These are phyloP conservation scores for Graphiopsis chlorocephala DNA, from an alignment of 2,329 filamentous ascomycete species.

Conservation along the genomic window DNA sequence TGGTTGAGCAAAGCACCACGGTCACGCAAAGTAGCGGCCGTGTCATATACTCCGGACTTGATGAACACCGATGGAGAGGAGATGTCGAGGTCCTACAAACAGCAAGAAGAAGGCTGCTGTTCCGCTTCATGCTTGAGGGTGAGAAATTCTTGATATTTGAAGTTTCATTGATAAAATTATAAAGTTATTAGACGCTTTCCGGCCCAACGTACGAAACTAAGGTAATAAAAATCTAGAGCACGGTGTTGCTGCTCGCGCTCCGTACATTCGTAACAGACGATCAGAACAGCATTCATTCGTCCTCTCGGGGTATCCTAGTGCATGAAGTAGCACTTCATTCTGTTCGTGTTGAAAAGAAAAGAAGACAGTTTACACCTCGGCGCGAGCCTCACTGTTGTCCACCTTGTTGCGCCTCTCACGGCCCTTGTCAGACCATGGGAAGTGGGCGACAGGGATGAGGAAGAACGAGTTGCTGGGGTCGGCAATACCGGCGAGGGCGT, in stretches of 20 bases:
- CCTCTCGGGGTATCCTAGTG: neutral
- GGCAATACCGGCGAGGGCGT: constrained; percentile 55
- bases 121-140: neutral
- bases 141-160: neutral
- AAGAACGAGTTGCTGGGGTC: constrained; percentile 71
- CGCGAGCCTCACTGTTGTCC: constrained; percentile 42
- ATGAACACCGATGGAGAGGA: neutral
- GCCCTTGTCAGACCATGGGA: constrained; percentile 86
- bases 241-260: neutral
- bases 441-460: constrained; percentile 86
- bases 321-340: neutral
- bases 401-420: constrained; percentile 54
- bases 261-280: neutral
- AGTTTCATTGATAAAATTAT: neutral
- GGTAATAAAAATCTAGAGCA: neutral
- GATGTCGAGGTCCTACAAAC: neutral
- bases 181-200: neutral
- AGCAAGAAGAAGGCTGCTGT: neutral
- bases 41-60: neutral
- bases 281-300: neutral
- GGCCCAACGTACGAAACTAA: neutral
- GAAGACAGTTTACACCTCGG: constrained; percentile 17
- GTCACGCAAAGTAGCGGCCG: neutral
- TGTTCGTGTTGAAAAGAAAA: neutral
- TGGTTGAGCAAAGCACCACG: neutral